A percentile compares a stretch with the other conserved stretches of the same genome.
Evolutionary conservation across 1,284 basidiomycete genomes (phyloP).

Genomic region (Caloboletus firmus): DNA sequence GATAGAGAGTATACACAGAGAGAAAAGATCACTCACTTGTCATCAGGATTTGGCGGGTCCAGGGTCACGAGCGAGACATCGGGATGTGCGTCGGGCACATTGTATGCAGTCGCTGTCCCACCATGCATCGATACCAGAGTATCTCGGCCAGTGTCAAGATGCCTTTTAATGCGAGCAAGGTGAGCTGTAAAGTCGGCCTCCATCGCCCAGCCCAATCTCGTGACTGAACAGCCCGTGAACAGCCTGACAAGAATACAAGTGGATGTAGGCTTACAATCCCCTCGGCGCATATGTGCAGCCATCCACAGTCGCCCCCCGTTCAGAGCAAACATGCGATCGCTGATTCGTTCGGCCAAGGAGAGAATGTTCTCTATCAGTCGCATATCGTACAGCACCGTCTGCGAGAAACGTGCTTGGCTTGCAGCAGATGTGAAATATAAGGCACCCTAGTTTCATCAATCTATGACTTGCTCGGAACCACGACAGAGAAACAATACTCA

Average conservation of each 20-base stretch:
- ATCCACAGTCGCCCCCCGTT: conserved; percentile 44
- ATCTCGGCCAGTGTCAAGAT: conserved; percentile 34
- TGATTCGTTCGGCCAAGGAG: conserved; percentile 36
- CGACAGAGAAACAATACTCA: conserved; percentile 22
- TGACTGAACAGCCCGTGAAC: conserved; percentile 22
- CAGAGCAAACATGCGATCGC: conserved; percentile 36
- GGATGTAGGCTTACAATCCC: conserved; percentile 40
- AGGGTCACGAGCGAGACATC: conserved; percentile 24
- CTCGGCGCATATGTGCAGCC: conserved; percentile 49
- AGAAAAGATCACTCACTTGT: conserved; percentile 19
- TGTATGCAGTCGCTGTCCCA: conserved; percentile 21
- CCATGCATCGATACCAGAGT: conserved; percentile 28
- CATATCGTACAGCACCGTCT: conserved; percentile 39
- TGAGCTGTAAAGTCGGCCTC: conserved; percentile 36
- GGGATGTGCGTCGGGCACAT: conserved; percentile 28
- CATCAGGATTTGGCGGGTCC: conserved; percentile 27
- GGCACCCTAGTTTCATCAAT: conserved; percentile 31
- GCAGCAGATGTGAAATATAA: conserved; percentile 40
- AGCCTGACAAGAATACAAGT: neutral
- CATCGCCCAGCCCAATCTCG: conserved; percentile 38
- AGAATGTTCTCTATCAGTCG: conserved; percentile 33
- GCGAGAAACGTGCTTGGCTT: conserved; percentile 36
- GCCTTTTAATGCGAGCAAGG: conserved; percentile 38
- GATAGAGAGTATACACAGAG: neutral
- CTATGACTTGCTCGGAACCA: neutral